These are phyloP conservation scores for Sanghuangporus baumii DNA, from an alignment of 1,284 basidiomycete genomes.

Conservation along the genomic window DNA sequence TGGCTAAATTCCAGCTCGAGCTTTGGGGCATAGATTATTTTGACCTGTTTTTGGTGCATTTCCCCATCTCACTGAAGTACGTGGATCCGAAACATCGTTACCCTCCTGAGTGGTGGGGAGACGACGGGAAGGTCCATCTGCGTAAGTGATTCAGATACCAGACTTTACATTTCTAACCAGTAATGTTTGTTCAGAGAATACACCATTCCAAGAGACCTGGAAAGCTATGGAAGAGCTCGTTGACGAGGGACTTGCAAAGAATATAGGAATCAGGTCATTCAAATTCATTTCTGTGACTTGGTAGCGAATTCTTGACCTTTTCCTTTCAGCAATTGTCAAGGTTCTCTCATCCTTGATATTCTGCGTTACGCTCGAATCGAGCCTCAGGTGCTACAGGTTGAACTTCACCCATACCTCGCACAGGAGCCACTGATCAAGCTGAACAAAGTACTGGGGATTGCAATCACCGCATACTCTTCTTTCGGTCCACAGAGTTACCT, in stretches of 20 bases:
- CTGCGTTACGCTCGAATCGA: constrained; percentile 66
- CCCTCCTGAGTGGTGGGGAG: constrained; percentile 73
- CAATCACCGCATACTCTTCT: constrained; percentile 76
- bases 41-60: constrained; percentile 73
- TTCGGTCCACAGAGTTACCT: constrained; percentile 66
- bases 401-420: constrained; percentile 73
- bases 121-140: constrained; percentile 56
- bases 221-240: constrained; percentile 68
- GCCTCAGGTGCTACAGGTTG: constrained; percentile 71
- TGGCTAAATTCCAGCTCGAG: constrained; percentile 57
- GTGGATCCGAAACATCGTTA: constrained; percentile 68
- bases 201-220: constrained; percentile 74
- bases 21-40: constrained; percentile 80
- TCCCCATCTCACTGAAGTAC: constrained; percentile 73
- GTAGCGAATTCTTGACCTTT: constrained; percentile 20
- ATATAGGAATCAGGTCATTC: constrained; percentile 63
- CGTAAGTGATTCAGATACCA: constrained; percentile 32
- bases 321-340: constrained; percentile 53
- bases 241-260: constrained; percentile 62
- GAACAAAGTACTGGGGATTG: constrained; percentile 55
- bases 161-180: constrained; percentile 11
- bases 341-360: constrained; percentile 58
- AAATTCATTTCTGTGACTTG: neutral
- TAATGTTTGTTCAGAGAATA: constrained; percentile 40
- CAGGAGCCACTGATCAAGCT: constrained; percentile 61